Base-by-base conservation (phyloP, 1,139 yeast genomes). In the Lodderomyces beijingensis region DNA sequence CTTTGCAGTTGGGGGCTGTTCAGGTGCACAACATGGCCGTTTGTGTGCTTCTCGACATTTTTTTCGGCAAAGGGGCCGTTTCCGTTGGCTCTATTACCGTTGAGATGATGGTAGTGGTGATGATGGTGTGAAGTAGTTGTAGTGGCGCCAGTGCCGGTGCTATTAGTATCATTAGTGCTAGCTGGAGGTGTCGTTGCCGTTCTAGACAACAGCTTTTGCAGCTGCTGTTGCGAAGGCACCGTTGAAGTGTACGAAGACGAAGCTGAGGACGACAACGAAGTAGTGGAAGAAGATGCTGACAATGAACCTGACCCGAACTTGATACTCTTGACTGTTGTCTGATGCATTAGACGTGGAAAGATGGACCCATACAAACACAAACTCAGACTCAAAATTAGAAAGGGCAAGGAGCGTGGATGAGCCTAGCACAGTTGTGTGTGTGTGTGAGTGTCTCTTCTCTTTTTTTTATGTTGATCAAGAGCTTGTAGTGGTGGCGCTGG, bases 61-160 rank as follows among this genome's bases (percentile, higher is more conserved):
- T 28, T 23, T 23, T 12, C 25, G 25, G 11, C 6, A 10, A 9
- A 11, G n/a, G 11, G 8, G 7, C 6, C 25, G 30, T 16, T 27
- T 6, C 6, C 20, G 20, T 27, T 27, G 13, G 22, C 20, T 12
- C 24, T 29, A 11, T 23, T 31, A 12, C 30, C 30, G 19, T 32
- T 32, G 20, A 27, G 13, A 14, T 32, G 30, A 16, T 33, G 26
- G 22, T 33, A 27, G 26, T 33, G 19, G 17, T 33, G 36, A 15
- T 31, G 29, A 16, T 33, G 25, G 21, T 33, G 32, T 19, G 22
- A 9, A 19, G n/a, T 19, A 9, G 22, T 19, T 19, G 22, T n/a
- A 19, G n/a, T 19, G 10, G 22, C 8, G 22, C n/a, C 22, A 19
- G 22, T 19, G 8, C 10, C 22, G 22, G 22, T 19, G 8, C 22